Evolutionary conservation across 208 protist species (phyloP).

Genomic region (Trypanosoma conorhini): DNA sequence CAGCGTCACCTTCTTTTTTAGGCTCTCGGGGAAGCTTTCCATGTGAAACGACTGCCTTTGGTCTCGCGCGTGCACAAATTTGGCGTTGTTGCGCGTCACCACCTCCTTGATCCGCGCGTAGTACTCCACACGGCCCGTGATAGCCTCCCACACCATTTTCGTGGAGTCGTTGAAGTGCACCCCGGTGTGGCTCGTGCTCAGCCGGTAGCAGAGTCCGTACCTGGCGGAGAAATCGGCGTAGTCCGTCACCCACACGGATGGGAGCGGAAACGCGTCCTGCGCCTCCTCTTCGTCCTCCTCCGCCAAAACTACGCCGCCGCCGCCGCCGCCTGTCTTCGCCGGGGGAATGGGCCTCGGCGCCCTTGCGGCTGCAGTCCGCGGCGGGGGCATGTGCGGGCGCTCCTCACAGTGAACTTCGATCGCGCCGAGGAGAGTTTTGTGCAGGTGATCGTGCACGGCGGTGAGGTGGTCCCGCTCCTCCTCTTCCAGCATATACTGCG

Average conservation of each 20-base stretch:
- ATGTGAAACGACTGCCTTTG: slow-evolving; percentile 77
- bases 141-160: slow-evolving; percentile 93
- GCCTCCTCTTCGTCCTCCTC: slow-evolving; percentile 18
- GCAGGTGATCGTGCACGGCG: slow-evolving; percentile 61
- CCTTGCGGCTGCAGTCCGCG: background rate
- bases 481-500: slow-evolving; percentile 30
- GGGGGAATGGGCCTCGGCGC: background rate
- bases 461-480: slow-evolving; percentile 60
- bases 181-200: slow-evolving; percentile 94
- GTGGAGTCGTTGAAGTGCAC: slow-evolving; percentile 98
- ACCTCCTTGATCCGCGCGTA: slow-evolving; percentile 68
- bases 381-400: background rate
- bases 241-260: slow-evolving; percentile 88
- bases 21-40: slow-evolving; percentile 61
- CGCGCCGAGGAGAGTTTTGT: slow-evolving; percentile 47
- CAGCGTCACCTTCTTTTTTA: slow-evolving; percentile 97
- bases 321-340: background rate
- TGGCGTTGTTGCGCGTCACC: slow-evolving; percentile 22
- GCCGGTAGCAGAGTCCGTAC: slow-evolving; percentile 97
- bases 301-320: background rate
- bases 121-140: slow-evolving; percentile 79
- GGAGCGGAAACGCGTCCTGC: slow-evolving; percentile 19
- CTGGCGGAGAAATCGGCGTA: slow-evolving; percentile 96
- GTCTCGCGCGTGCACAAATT: slow-evolving; percentile 62
- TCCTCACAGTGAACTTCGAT: background rate